Percentiles rank a stretch among this genome's conserved stretches.
These are phyloP conservation scores for Teratosphaeria pseudoeucalypti DNA, from an alignment of 2,329 filamentous ascomycete species.

Conservation along the genomic window DNA sequence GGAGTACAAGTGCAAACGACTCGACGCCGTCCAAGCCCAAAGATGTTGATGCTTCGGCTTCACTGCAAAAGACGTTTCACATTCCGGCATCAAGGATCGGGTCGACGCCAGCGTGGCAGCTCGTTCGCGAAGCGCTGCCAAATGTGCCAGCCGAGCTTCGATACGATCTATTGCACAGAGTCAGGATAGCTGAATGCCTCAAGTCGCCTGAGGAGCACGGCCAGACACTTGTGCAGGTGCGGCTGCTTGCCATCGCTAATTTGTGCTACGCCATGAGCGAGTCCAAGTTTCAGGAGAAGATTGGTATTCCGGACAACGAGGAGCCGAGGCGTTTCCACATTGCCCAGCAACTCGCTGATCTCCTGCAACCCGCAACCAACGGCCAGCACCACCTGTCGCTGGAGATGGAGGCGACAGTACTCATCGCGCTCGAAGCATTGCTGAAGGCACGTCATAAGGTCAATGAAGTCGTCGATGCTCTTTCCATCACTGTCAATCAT, in stretches of 20 bases:
- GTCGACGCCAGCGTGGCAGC: conserved; percentile 30
- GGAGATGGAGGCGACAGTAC: conserved; percentile 69
- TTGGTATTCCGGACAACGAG: conserved; percentile 78
- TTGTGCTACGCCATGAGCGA: conserved; percentile 83
- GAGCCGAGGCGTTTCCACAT: conserved; percentile 83
- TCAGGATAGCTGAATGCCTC: conserved; percentile 76
- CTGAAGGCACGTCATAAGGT: conserved; percentile 66
- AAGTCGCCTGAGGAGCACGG: conserved; percentile 54
- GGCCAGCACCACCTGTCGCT: conserved; percentile 58
- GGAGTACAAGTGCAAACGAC: conserved; percentile 15
- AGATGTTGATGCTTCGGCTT: conserved; percentile 29
- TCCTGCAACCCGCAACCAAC: conserved; percentile 73
- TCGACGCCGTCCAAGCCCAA: conserved; percentile 15
- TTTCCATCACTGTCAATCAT: conserved; percentile 93
- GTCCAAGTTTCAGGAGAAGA: conserved; percentile 69
- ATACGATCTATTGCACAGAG: conserved; percentile 76
- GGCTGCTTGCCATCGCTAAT: conserved; percentile 80
- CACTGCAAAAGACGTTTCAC: conserved; percentile 48
- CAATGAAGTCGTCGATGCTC: conserved; percentile 74
- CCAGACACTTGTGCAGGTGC: conserved; percentile 62
- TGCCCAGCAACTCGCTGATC: conserved; percentile 81
- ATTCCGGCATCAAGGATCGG: conserved; percentile 44
- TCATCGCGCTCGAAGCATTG: conserved; percentile 76
- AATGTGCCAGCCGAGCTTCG: conserved; percentile 62
- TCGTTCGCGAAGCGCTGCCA: conserved; percentile 32